These are phyloP conservation scores for Paramecium tetraurelia DNA, from an alignment of 73 alveolate genomes.

Conservation along the genomic window DNA sequence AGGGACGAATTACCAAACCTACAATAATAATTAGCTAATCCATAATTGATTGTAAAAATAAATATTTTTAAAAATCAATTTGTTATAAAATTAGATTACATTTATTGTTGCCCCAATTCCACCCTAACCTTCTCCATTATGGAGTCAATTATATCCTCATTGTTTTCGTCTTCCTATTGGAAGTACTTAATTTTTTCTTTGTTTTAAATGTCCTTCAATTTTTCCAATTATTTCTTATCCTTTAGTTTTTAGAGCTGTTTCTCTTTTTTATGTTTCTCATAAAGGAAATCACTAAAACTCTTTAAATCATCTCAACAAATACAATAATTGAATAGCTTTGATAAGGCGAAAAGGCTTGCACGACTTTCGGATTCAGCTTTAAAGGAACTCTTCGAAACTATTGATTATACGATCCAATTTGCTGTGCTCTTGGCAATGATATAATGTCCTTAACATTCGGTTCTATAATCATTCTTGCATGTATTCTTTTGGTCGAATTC, in stretches of 20 bases:
- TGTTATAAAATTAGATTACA: background rate
- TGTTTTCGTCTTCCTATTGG: background rate
- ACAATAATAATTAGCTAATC: background rate
- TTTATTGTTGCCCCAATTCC: background rate
- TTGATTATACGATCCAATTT: background rate
- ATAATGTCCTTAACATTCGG: background rate
- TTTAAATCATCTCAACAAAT: background rate
- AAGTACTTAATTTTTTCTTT: background rate
- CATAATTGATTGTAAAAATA: background rate
- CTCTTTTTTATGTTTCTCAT: background rate
- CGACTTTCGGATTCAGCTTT: background rate
- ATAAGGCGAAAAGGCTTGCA: background rate
- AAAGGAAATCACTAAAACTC: conserved; percentile 16
- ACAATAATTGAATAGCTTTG: background rate
- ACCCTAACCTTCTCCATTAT: background rate
- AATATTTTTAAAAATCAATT: background rate
- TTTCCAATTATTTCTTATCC: background rate
- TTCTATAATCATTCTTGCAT: background rate
- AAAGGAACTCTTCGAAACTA: background rate
- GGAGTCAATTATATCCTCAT: background rate
- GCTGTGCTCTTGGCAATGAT: background rate
- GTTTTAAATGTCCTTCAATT: background rate
- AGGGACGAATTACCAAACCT: background rate
- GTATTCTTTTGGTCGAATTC: background rate
- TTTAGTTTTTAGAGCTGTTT: background rate